Percentiles rank a stretch among this genome's conserved stretches.
Conservation (phyloP, 495 filamentous ascomycete genomes). For the Aspergillus sclerotioniger region DNA sequence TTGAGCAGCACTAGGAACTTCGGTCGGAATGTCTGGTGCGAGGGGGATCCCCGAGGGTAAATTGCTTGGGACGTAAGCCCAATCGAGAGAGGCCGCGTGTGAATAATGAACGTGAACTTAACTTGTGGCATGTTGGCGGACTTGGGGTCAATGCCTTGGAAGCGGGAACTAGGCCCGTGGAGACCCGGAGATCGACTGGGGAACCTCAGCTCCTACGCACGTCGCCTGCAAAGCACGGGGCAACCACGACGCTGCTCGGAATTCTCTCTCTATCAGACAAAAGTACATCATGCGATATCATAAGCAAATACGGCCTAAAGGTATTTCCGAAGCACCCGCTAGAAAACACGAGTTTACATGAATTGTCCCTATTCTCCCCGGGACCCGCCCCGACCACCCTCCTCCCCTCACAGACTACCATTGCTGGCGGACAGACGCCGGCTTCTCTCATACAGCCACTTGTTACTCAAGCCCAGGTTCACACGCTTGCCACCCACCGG, state of each 20-base stretch:
- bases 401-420: conserved; percentile 29
- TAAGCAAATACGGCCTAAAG: background rate
- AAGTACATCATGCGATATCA: background rate
- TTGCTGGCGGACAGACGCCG: conserved; percentile 45
- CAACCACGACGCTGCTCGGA: background rate
- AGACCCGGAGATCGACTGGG: conserved; percentile 13
- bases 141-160: conserved; percentile 15
- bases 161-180: conserved; percentile 19
- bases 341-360: conserved; percentile 7
- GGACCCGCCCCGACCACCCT: conserved; percentile 15
- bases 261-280: background rate
- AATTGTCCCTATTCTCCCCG: conserved; percentile 11
- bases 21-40: background rate
- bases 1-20: conserved; percentile 1
- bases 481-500: conserved; percentile 60
- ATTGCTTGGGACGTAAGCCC: conserved; percentile 6
- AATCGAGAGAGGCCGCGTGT: conserved; percentile 13
- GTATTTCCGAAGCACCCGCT: background rate
- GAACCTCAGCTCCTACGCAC: background rate
- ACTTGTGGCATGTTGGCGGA: conserved; percentile 23
- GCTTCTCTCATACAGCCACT: conserved; percentile 86
- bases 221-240: background rate
- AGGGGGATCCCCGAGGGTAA: background rate
- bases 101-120: conserved; percentile 1
- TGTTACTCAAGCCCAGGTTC: conserved; percentile 74